Evolutionary conservation across 352 stramenopile species (phyloP), one percentile per base, ranked within the genome.

Genomic region (Phytopythium ostracodes): DNA sequence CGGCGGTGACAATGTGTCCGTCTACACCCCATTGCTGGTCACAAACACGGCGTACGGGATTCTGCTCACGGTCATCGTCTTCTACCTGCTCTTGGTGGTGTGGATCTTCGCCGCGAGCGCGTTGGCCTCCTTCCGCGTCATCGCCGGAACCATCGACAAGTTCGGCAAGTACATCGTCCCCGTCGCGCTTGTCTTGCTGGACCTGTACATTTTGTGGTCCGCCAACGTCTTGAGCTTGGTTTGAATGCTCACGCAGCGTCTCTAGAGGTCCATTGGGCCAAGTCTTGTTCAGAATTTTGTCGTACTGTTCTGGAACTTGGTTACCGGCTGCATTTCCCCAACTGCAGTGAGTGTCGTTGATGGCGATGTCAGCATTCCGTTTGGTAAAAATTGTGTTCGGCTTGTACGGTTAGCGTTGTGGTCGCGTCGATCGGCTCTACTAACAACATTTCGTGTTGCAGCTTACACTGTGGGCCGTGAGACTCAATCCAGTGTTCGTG

Each of bases 401-500:
- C 29, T 33, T 7, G 29, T 3, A 33, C 29, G n/a, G n/a, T n/a
- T n/a, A n/a, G n/a, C n/a, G n/a, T n/a, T n/a, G 29, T 33, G 29
- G 29, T 33, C 29, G 29, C 7, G 49, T 84, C 61, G 77, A 60
- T 42, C 56, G 60, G 2, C 71, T 79, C 27, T 73, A 60, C 78
- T 73, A 60, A 25, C 2, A n/a, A 12, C 29, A 12, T 42, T 29
- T 14, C 66, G 89, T 80, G 58, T 91, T 82, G 24, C n/a, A n/a
- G n/a, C n/a, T n/a, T n/a, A n/a, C n/a, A n/a, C n/a, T n/a, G n/a
- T n/a, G n/a, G n/a, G n/a, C n/a, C n/a, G n/a, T n/a, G 92, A 85
- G 71, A 31, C 44, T 54, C 75, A 89, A 47, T 87, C 77, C 8
- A 87, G 40, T 2, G 77, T 79, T 31, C 77, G 70, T 15, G 81